Evolutionary conservation across 768 basidiomycete genomes (phyloP).

Genomic region (Leucogyrophana mollusca): DNA sequence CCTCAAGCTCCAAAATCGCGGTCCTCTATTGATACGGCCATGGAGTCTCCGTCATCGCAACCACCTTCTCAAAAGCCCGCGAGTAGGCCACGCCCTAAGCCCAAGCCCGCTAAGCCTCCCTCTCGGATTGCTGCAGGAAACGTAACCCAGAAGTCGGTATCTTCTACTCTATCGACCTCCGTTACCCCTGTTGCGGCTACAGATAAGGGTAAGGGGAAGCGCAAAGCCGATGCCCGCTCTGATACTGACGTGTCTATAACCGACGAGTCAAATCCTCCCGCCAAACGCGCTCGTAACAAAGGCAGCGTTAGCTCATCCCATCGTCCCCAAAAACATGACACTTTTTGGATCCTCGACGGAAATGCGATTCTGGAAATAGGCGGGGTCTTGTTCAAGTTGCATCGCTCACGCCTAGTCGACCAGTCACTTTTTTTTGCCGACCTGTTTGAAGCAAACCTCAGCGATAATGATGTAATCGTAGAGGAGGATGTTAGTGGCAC

Average conservation of each 20-base stretch:
- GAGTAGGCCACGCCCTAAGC: too few relatives aligned
- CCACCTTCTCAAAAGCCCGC: too few relatives aligned
- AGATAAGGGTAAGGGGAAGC: neutral
- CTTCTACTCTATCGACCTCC: too few relatives aligned
- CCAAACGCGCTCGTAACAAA: too few relatives aligned
- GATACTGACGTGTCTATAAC: neutral
- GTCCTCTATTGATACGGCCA: too few relatives aligned
- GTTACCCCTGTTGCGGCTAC: neutral
- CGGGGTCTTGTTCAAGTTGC: constrained; percentile 33
- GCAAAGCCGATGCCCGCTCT: neutral
- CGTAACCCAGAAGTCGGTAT: too few relatives aligned
- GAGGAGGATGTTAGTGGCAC: neutral
- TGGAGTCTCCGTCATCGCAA: too few relatives aligned
- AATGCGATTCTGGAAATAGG: constrained; percentile 33
- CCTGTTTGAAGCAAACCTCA: constrained; percentile 14
- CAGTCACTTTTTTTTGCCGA: constrained; percentile 33
- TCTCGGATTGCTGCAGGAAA: neutral
- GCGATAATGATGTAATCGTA: constrained; percentile 3
- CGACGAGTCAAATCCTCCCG: too few relatives aligned
- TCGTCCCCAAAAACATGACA: constrained; percentile 6
- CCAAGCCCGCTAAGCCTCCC: neutral
- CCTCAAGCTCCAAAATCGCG: too few relatives aligned
- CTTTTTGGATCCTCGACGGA: constrained; percentile 36
- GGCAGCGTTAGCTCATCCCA: neutral
- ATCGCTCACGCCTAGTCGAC: constrained; percentile 31